Evolutionary conservation across 2,329 filamentous ascomycete species (phyloP), one percentile per base, ranked within the genome.

Genomic region (Botrytis cinerea): DNA sequence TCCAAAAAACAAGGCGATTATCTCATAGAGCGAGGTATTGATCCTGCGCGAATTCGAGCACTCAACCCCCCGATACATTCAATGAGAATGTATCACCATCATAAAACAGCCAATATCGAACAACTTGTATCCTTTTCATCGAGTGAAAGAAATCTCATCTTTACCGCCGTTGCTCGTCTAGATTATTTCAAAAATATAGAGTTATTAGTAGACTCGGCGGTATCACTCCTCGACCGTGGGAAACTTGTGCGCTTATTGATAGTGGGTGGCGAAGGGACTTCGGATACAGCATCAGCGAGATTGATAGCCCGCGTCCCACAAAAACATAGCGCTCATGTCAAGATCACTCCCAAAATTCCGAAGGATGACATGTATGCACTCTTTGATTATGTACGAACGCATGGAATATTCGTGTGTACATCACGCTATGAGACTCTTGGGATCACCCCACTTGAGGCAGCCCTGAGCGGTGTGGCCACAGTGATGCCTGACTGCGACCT

Each of bases 141-240:
- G 9, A 73, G 54, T n/a, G 60, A 60, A 48, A 73, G 71, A 32
- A 48, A 69, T 28, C 68, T 75, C 12, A 69, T 75, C 16, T 75
- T 75, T n/a, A 75, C 74, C 7, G 73, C 74, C 32, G 74, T 75
- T n/a, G 74, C 74, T 45, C 73, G 74, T 32, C 54, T 75, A 32
- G 74, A 75, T 54, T 74, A 72, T n/a, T 75, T 75, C 60, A 75
- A 75, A 40, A 75, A 75, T 38, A 48, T 74, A 40, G 74, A 75
- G 45, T 54, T 75, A 43, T 51, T 75, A 40, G 43, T 75, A 32
- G 73, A 75, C 63, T 66, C 74, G 8, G 71, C 67, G 20, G 62
- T 74, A 38, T 66, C 64, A 64, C 74, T 75, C 40, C 60, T 74
- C 22, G 46, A 66, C 16, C 61, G 70, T 35, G 74, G 73, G 8